Evolutionary conservation across 176 grass and related monocot genomes (phyloP), one percentile per base, ranked within the genome.

Genomic region (Melocanna baccifera): DNA sequence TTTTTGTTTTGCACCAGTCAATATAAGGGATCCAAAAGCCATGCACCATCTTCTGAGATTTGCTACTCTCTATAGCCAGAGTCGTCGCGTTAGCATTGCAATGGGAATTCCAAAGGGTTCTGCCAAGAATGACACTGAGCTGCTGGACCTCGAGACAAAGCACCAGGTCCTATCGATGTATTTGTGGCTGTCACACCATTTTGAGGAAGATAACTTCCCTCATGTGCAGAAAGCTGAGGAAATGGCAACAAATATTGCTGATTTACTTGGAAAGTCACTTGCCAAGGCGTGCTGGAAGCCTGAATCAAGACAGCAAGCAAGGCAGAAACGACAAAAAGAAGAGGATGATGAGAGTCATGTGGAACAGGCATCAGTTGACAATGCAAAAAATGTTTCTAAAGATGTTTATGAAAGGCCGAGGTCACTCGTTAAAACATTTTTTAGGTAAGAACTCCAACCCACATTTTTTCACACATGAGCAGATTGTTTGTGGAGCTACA

Each of bases 81-180:
- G 87, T 67, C 87, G 83, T 12, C 91, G 87, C 37, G 96, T 98
- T 71, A 81, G 83, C 81, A 95, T 98, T 51, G 91, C 96, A 12
- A 93, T 98, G 93, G 96, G 96, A 81, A 80, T 98, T 85, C 96
- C 96, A 16, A 91, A 75, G 34, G 67, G 86, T 63, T 98, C 96
- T 67, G 96, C 96, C 20, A 91, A 36, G 80, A 95, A 98, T n/a
- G 96, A 98, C 78, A 84, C 87, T 56, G 96, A 98, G 80, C 82
- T 98, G 40, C 89, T 98, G 65, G 93, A 98, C 77, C 93, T 98
- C 20, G 96, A 98, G 87, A 92, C 96, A 40, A 98, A 98, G 78
- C 96, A 98, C 77, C 96, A 98, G 87, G 89, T 98, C 66, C n/a
- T 95, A 23, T 95, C 91, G 6, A 95, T 95, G 91, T 98, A 98